Percentiles rank a stretch among this genome's conserved stretches.
Evolutionary conservation across 129 eudicot genomes (phyloP).

Genomic region (Sambucus nigra): DNA sequence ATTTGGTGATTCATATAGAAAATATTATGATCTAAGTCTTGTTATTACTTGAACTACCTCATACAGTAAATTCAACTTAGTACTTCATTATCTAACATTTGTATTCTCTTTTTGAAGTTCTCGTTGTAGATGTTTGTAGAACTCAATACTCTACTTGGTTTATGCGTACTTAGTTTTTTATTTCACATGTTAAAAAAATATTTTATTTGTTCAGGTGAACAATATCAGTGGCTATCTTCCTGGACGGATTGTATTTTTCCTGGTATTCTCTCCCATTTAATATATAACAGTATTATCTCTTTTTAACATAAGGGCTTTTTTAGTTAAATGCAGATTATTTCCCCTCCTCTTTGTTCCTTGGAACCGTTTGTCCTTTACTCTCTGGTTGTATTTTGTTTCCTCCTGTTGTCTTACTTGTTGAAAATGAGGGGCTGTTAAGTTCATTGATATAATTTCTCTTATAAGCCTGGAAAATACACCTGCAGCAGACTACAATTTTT

Average conservation of each 20-base stretch:
- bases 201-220: constrained; percentile 55
- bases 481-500: no score
- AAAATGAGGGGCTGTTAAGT: no score
- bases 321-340: no score
- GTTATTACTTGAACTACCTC: no score
- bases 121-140: background rate
- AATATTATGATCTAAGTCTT: no score
- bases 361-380: background rate
- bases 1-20: no score
- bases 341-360: no score
- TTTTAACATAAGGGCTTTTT: background rate
- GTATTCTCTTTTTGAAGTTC: background rate
- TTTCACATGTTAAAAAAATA: background rate
- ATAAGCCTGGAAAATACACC: no score
- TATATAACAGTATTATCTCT: background rate
- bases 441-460: no score
- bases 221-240: constrained; percentile 98
- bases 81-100: background rate
- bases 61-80: background rate
- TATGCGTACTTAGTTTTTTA: background rate
- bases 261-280: constrained; percentile 46
- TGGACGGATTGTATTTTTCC: constrained; percentile 89
- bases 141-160: background rate
- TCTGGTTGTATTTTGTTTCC: background rate
- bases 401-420: no score